Evolutionary conservation across 179 eudicot species (phyloP).

Genomic region (Beta macrorhiza): DNA sequence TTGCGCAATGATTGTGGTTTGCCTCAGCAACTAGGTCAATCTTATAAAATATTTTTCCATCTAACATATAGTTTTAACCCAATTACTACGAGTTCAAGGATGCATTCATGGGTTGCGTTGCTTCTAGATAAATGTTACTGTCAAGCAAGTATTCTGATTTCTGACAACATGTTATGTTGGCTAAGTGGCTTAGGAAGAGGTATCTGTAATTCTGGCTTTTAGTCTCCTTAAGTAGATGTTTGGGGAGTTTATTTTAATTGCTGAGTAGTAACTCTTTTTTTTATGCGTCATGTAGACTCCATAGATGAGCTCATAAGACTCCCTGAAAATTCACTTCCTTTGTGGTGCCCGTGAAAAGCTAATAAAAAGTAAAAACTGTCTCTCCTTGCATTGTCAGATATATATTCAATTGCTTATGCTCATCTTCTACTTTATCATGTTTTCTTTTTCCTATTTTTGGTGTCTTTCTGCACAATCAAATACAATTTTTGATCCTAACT

Average conservation of each 20-base stretch:
- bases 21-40: not conserved
- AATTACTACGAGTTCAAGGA: not conserved
- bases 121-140: not conserved
- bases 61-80: not conserved
- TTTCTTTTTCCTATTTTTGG: no score
- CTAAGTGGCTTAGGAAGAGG: not conserved
- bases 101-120: slow-evolving; percentile 5
- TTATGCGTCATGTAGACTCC: no score
- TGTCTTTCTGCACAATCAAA: no score
- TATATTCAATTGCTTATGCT: no score
- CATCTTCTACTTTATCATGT: no score
- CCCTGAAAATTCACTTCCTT: no score
- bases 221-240: not conserved
- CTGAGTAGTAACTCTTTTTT: no score
- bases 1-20: not conserved
- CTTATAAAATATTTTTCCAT: not conserved
- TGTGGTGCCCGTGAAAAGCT: no score
- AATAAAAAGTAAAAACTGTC: no score
- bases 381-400: no score
- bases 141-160: not conserved
- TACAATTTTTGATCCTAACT: no score
- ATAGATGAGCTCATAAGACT: no score
- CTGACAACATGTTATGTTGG: not conserved
- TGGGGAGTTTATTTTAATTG: not conserved
- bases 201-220: not conserved